phyloP scores from a whole-genome alignment of 2,329 filamentous ascomycete species.

The Colletotrichum spaethianum region DNA sequence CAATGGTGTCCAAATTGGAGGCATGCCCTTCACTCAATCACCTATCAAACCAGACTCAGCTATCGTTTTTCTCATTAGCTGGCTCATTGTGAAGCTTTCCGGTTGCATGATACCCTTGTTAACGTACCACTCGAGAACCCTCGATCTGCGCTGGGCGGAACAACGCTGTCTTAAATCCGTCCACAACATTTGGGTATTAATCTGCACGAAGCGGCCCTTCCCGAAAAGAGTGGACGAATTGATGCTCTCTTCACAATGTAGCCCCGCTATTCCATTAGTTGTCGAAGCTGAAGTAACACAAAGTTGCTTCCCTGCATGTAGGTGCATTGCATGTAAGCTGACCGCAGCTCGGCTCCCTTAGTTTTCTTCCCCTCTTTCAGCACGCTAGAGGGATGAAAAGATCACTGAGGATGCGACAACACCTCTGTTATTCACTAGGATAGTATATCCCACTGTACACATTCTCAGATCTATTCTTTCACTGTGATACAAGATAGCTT shows the following conservation, averaged over 20 bases:
- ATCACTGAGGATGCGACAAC: too few species aligned
- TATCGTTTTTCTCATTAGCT: background rate
- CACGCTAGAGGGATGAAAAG: too few species aligned
- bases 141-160: background rate
- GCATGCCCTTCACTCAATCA: background rate
- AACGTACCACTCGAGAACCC: background rate
- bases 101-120: background rate
- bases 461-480: too few species aligned
- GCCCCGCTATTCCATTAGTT: background rate
- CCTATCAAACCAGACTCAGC: background rate
- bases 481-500: too few species aligned
- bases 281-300: too few species aligned
- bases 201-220: background rate
- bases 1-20: background rate
- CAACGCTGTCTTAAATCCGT: background rate
- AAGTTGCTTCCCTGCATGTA: background rate
- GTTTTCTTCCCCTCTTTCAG: too few species aligned
- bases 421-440: too few species aligned
- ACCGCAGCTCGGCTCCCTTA: background rate
- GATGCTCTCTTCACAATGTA: background rate
- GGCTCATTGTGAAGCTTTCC: background rate
- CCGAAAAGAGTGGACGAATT: background rate
- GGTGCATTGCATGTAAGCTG: background rate
- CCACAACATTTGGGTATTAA: background rate
- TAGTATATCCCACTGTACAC: too few species aligned